Evolutionary conservation across 2,329 filamentous ascomycete species (phyloP).

Genomic region (Calonectria hawksworthii): DNA sequence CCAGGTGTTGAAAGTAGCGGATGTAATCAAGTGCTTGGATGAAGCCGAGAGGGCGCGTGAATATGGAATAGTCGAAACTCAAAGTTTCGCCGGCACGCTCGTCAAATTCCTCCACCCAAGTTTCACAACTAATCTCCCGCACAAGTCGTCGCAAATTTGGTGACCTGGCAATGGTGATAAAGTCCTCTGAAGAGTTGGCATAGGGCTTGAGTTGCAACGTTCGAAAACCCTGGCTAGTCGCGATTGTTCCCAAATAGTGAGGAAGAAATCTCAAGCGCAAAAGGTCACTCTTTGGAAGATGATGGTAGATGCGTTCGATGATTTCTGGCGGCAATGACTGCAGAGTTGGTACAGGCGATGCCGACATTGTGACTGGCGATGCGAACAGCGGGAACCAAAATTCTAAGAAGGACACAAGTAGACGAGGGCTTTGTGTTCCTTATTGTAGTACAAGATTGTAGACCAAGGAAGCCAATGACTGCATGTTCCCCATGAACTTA

Average conservation of each 20-base stretch:
- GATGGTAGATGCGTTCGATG: not conserved
- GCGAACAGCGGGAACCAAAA: too few relatives aligned
- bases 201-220: not conserved
- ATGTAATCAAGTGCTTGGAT: slow-evolving; percentile 2
- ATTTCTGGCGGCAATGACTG: slow-evolving; percentile 13
- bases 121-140: slow-evolving; percentile 17
- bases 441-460: too few relatives aligned
- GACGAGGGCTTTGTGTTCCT: too few relatives aligned
- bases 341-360: not conserved
- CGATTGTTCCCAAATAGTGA: slow-evolving; percentile 46
- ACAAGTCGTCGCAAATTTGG: not conserved
- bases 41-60: not conserved
- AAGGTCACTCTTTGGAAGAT: not conserved
- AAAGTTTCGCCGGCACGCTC: not conserved
- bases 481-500: not conserved
- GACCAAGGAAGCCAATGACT: not conserved
- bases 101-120: not conserved
- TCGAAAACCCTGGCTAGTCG: not conserved
- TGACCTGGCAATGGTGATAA: slow-evolving; percentile 5
- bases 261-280: slow-evolving; percentile 45
- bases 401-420: too few relatives aligned
- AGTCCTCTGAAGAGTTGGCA: not conserved
- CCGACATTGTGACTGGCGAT: not conserved
- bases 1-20: slow-evolving; percentile 9
- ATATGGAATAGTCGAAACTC: not conserved